These are phyloP conservation scores for Trichoderma sp. DNA, from an alignment of 2,329 filamentous ascomycete genomes.

Conservation along the genomic window DNA sequence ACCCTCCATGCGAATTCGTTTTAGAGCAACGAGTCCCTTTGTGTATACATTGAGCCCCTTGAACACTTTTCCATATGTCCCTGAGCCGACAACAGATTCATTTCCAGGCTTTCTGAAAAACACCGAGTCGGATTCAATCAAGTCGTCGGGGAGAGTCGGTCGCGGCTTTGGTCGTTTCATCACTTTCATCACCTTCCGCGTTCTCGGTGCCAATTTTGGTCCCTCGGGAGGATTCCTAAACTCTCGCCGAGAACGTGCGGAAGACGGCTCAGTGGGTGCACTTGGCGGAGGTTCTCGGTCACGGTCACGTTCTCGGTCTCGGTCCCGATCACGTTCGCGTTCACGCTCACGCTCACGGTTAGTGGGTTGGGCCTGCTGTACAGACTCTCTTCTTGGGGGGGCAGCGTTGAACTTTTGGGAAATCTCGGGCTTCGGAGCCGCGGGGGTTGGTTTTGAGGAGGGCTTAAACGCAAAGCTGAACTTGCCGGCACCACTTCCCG, in stretches of 20 bases:
- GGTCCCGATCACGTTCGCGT: neutral
- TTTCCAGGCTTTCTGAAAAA: constrained; percentile 97
- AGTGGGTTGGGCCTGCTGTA: constrained; percentile 23
- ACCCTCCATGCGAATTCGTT: constrained; percentile 91
- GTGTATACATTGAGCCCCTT: constrained; percentile 94
- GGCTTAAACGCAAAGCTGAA: constrained; percentile 94
- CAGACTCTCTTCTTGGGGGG: constrained; percentile 45
- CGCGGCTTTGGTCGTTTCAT: constrained; percentile 69
- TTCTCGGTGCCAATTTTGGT: constrained; percentile 45
- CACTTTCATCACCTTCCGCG: constrained; percentile 64
- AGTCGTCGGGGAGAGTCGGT: constrained; percentile 68
- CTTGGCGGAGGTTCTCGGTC: constrained; percentile 49
- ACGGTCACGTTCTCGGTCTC: neutral
- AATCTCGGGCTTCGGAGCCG: constrained; percentile 63
- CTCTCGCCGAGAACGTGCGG: constrained; percentile 42
- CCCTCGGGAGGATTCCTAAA: constrained; percentile 35
- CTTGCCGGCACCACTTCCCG: constrained; percentile 57
- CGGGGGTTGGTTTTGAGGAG: constrained; percentile 56
- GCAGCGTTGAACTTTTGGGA: constrained; percentile 67
- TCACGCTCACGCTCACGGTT: constrained; percentile 16
- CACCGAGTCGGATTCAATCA: constrained; percentile 79
- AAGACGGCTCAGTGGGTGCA: constrained; percentile 55
- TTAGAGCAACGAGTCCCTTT: constrained; percentile 76
- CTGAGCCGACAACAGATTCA: constrained; percentile 91
- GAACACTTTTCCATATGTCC: constrained; percentile 94